Evolutionary conservation across 163 green algal species (phyloP), one percentile per base, ranked within the genome.

Genomic region (Chloroidium sp.): DNA sequence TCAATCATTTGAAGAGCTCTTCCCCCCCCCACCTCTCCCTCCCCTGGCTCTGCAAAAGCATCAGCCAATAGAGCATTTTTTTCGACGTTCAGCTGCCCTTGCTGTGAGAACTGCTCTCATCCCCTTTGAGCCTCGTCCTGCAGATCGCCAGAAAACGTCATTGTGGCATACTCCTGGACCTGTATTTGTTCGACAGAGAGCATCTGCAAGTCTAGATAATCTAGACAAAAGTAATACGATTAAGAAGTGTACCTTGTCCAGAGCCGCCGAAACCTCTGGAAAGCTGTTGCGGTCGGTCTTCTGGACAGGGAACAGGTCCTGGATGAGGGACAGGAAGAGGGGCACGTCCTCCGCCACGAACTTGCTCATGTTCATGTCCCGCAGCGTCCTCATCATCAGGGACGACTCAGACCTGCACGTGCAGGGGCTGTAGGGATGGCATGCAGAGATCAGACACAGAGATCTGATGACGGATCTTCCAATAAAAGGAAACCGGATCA

Each of bases 311-410:
- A 98, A 98, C 59, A 98, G 86, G 83, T 98, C 95, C 75, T 97
- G 91, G 77, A 98, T 95, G 68, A 98, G 90, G 12, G 90, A 94
- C 76, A 97, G 88, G 90, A 98, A 98, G 10, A 98, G 90, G 1
- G 95, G 94, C 81, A 98, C 93, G 78, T 98, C 95, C 86, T 98
- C 95, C 4, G 94, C 93, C 80, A 98, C 93, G 85, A 97, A 97
- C 88, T 98, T 98, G 90, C 86, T 93, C 91, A 98, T 96, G 88
- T 98, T 98, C 95, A 98, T 97, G 88, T 98, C 95, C 60, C 94
- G 90, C 84, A 98, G 88, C 74, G 92, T 97, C 74, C 93, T 89
- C 95, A 98, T 97, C 88, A 98, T 94, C 12, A 98, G 87, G 76
- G 87, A 88, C 3, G 83, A 84, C 90, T 98, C 94, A 1, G 81